These are phyloP conservation scores for Westerdykella sp. DNA, from an alignment of 2,329 filamentous ascomycete species.

Conservation along the genomic window DNA sequence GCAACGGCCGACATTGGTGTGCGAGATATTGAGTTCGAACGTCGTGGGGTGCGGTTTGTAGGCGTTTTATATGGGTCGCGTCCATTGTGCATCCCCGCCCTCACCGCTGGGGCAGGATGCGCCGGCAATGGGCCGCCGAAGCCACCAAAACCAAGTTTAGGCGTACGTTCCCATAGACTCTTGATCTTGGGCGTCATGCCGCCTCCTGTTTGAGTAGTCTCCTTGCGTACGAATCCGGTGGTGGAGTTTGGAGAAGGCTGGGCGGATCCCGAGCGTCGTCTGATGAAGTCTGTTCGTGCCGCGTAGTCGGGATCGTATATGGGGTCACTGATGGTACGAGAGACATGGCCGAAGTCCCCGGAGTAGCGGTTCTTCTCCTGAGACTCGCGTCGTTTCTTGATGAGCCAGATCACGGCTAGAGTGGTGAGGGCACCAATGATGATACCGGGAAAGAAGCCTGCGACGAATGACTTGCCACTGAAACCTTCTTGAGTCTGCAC, in stretches of 20 bases:
- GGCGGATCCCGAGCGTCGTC: conserved; percentile 23
- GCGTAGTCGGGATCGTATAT: conserved; percentile 35
- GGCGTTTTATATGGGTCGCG: neutral
- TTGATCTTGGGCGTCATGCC: conserved; percentile 30
- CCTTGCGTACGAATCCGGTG: conserved; percentile 17
- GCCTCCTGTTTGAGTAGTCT: conserved; percentile 14
- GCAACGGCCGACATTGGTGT: conserved; percentile 7
- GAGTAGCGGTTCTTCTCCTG: conserved; percentile 28
- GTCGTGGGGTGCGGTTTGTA: neutral
- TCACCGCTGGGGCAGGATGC: neutral
- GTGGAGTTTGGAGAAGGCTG: conserved; percentile 21
- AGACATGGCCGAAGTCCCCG: conserved; percentile 35
- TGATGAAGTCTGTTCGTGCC: conserved; percentile 34
- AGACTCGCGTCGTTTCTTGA: conserved; percentile 29
- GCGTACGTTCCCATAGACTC: conserved; percentile 32
- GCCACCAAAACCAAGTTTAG: conserved; percentile 27
- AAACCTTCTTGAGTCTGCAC: conserved; percentile 18
- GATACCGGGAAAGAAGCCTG: conserved; percentile 35
- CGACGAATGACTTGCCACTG: conserved; percentile 33
- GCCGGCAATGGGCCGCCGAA: conserved; percentile 12
- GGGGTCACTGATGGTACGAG: conserved; percentile 34
- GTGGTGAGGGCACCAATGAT: conserved; percentile 30
- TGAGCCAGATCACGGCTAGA: conserved; percentile 28
- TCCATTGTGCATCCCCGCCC: neutral
- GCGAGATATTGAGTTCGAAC: neutral